phyloP scores from a whole-genome alignment of 164 flowering plant genomes.

The Santalum album region DNA sequence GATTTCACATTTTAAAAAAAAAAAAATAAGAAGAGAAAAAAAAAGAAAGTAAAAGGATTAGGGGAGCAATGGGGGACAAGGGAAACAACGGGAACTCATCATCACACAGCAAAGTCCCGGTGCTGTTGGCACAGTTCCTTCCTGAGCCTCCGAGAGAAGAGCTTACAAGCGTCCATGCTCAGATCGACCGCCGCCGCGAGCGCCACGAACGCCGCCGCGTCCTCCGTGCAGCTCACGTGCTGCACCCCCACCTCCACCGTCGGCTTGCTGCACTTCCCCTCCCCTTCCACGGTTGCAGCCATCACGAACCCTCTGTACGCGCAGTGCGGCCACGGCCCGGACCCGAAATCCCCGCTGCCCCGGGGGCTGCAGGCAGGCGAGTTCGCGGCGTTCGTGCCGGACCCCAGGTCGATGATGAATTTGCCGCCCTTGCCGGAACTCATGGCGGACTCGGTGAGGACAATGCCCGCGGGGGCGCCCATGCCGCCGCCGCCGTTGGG shows the following conservation, averaged over 20 bases:
- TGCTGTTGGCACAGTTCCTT: constrained; percentile 46
- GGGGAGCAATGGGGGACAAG: too few relatives aligned
- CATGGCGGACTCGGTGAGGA: constrained; percentile 24
- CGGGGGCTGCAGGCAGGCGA: constrained; percentile 35
- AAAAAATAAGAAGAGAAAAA: too few relatives aligned
- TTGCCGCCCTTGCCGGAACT: constrained; percentile 35
- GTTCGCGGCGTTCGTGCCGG: constrained; percentile 18
- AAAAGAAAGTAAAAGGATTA: too few relatives aligned
- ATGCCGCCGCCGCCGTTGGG: neutral
- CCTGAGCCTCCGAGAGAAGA: constrained; percentile 47
- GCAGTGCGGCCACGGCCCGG: constrained; percentile 17
- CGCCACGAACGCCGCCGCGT: constrained; percentile 62
- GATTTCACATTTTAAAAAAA: too few relatives aligned
- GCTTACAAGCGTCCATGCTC: constrained; percentile 60
- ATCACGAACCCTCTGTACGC: constrained; percentile 47
- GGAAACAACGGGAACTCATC: too few relatives aligned
- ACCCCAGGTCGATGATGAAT: constrained; percentile 30
- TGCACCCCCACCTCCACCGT: constrained; percentile 52
- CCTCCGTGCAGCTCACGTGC: constrained; percentile 73
- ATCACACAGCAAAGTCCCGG: constrained; percentile 24
- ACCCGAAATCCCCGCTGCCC: constrained; percentile 29
- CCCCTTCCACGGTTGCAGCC: constrained; percentile 40
- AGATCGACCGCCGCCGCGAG: constrained; percentile 68
- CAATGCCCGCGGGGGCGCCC: constrained; percentile 13
- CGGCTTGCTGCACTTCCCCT: constrained; percentile 33